These are phyloP conservation scores for Tephrocybe sp. DNA, from an alignment of 768 basidiomycete species.

Conservation along the genomic window DNA sequence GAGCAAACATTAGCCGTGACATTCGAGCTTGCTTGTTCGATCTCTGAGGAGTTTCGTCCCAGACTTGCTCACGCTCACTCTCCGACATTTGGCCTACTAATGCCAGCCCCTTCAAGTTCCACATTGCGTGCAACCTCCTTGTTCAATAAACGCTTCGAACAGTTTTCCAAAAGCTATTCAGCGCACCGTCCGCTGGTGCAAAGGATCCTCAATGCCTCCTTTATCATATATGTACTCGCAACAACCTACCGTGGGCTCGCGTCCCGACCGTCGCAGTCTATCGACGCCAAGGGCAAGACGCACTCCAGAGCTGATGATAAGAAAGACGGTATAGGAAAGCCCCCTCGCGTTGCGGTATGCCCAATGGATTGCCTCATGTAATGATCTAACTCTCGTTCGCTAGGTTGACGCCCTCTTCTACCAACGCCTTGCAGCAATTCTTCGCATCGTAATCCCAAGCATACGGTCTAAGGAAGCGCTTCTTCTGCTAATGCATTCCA, in stretches of 20 bases:
- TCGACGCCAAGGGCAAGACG: slow-evolving; percentile 39
- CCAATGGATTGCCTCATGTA: background rate
- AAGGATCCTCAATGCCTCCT: slow-evolving; percentile 63
- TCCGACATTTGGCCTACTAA: too few species aligned
- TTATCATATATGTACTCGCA: slow-evolving; percentile 70
- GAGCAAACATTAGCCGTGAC: background rate
- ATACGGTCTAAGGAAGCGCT: slow-evolving; percentile 85
- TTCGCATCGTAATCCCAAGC: slow-evolving; percentile 87
- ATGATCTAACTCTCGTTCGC: slow-evolving; percentile 6
- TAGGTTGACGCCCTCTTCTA: slow-evolving; percentile 96
- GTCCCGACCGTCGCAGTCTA: slow-evolving; percentile 34
- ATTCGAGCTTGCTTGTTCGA: too few species aligned
- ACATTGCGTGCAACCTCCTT: slow-evolving; percentile 29
- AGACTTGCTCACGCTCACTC: too few species aligned
- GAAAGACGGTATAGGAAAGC: slow-evolving; percentile 33
- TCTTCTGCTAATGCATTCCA: slow-evolving; percentile 85
- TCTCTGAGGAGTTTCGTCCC: too few species aligned
- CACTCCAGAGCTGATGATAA: slow-evolving; percentile 23
- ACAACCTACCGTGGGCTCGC: slow-evolving; percentile 62
- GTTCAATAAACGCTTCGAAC: slow-evolving; percentile 38
- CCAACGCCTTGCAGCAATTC: slow-evolving; percentile 69
- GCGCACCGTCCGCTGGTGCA: slow-evolving; percentile 72
- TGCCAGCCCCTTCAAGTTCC: slow-evolving; percentile 34
- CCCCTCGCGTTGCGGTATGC: slow-evolving; percentile 65
- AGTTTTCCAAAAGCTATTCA: slow-evolving; percentile 54